Evolutionary conservation across 768 basidiomycete genomes (phyloP).

Genomic region (Calocera cornea): DNA sequence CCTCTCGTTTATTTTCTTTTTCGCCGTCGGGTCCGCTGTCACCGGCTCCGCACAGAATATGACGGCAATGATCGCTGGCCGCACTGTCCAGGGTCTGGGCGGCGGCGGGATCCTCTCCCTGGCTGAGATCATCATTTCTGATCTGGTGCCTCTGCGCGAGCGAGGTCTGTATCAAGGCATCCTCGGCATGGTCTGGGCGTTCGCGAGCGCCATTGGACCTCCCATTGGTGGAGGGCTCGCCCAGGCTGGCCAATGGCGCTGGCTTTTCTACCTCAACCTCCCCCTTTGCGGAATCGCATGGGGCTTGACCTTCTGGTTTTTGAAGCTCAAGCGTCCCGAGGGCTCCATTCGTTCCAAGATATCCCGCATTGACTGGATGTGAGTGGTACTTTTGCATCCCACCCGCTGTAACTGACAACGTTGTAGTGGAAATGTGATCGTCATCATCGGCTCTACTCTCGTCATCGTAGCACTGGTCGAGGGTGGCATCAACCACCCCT

Average conservation of each 20-base stretch:
- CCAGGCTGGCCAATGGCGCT: constrained; percentile 12
- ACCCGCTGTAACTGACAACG: background rate
- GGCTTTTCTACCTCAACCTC: constrained; percentile 36
- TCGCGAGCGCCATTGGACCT: constrained; percentile 27
- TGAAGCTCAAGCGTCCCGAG: constrained; percentile 26
- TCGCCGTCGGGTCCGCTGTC: constrained; percentile 31
- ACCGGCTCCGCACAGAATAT: constrained; percentile 32
- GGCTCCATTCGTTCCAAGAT: constrained; percentile 26
- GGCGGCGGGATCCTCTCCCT: constrained; percentile 22
- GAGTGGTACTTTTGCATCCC: constrained; percentile 15
- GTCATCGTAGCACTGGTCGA: constrained; percentile 35
- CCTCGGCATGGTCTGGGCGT: constrained; percentile 25
- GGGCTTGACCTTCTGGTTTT: constrained; percentile 21
- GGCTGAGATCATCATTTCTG: constrained; percentile 24
- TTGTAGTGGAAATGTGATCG: constrained; percentile 31
- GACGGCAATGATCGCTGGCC: constrained; percentile 31
- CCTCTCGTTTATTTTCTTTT: background rate
- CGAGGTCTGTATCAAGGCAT: constrained; percentile 24
- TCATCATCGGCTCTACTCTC: constrained; percentile 27
- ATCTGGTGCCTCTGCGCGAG: constrained; percentile 26
- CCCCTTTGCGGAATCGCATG: constrained; percentile 26
- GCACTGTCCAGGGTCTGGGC: constrained; percentile 24
- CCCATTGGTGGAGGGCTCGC: constrained; percentile 15
- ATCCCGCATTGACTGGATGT: constrained; percentile 30
- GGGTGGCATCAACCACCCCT: constrained; percentile 34